phyloP scores from a whole-genome alignment of 2,329 filamentous ascomycete species.

The Talaromyces sp. region DNA sequence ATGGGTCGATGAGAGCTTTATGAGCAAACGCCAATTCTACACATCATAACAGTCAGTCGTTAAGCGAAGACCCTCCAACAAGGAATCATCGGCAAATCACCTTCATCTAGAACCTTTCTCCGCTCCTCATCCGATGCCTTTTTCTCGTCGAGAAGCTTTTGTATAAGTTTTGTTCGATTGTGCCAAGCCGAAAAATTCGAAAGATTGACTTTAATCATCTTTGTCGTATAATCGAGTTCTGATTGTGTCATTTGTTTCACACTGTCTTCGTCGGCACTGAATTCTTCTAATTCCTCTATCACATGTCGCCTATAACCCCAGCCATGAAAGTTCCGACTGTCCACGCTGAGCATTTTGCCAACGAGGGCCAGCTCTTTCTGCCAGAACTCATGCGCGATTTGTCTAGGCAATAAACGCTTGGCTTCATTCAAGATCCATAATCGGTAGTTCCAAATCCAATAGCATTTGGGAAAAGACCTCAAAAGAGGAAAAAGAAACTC shows the following conservation, averaged over 20 bases:
- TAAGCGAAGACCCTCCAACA: background rate
- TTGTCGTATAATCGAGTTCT: slow-evolving; percentile 86
- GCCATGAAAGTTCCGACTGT: slow-evolving; percentile 91
- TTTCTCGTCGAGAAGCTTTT: slow-evolving; percentile 66
- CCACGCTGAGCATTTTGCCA: slow-evolving; percentile 78
- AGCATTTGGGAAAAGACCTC: slow-evolving; percentile 86
- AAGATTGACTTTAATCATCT: slow-evolving; percentile 76
- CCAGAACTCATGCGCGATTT: slow-evolving; percentile 64
- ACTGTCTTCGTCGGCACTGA: slow-evolving; percentile 27
- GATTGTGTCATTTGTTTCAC: slow-evolving; percentile 60
- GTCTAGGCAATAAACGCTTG: slow-evolving; percentile 54
- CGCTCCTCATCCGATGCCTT: slow-evolving; percentile 58
- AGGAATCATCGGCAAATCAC: slow-evolving; percentile 34
- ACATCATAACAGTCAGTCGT: background rate
- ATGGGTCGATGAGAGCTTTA: slow-evolving; percentile 77
- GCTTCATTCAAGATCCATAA: slow-evolving; percentile 74
- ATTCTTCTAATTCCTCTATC: slow-evolving; percentile 66
- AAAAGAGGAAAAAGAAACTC: slow-evolving; percentile 78
- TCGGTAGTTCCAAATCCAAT: slow-evolving; percentile 99
- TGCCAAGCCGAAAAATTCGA: slow-evolving; percentile 99
- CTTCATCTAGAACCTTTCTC: slow-evolving; percentile 64
- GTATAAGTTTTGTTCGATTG: slow-evolving; percentile 76
- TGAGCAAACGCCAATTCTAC: slow-evolving; percentile 69
- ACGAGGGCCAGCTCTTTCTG: slow-evolving; percentile 75
- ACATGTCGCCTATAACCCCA: slow-evolving; percentile 86